A percentile compares a stretch with the other conserved stretches of the same genome.
Conservation (phyloP, 2,329 filamentous ascomycete species). For the Cladophialophora chaetospira region DNA sequence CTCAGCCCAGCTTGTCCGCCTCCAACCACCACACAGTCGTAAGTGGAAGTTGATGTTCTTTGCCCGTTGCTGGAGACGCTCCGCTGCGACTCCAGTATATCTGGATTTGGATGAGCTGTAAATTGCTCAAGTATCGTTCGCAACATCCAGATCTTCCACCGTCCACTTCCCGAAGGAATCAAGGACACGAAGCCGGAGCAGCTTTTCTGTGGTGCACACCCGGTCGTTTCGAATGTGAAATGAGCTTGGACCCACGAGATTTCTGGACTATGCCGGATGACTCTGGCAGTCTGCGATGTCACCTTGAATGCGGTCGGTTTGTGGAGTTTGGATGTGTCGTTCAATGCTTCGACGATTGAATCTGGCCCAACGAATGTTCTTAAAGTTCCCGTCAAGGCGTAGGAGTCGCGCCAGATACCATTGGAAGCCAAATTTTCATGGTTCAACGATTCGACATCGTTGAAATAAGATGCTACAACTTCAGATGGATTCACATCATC, state of each 20-base stretch:
- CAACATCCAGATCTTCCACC: conserved; percentile 36
- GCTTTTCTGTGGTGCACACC: neutral
- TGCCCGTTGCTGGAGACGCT: neutral
- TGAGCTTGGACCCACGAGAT: neutral
- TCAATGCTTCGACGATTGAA: conserved; percentile 28
- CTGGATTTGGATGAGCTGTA: conserved; percentile 26
- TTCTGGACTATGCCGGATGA: neutral
- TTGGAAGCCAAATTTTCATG: neutral
- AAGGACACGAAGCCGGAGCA: conserved; percentile 6
- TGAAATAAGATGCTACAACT: neutral
- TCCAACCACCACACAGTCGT: conserved; percentile 38
- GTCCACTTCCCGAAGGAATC: conserved; percentile 9
- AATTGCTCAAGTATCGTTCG: conserved; percentile 26
- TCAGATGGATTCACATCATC: neutral
- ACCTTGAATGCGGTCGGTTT: neutral
- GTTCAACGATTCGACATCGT: neutral
- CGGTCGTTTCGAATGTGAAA: conserved; percentile 6
- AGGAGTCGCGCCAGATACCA: conserved; percentile 34
- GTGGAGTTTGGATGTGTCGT: neutral
- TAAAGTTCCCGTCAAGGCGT: conserved; percentile 31
- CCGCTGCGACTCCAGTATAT: conserved; percentile 21
- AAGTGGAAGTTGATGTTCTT: neutral
- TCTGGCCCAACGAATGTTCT: conserved; percentile 30
- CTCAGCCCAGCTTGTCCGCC: conserved; percentile 49
- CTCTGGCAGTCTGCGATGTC: neutral